Base-by-base conservation (phyloP, 305 asterid genomes). In the Fraxinus baroniana region DNA sequence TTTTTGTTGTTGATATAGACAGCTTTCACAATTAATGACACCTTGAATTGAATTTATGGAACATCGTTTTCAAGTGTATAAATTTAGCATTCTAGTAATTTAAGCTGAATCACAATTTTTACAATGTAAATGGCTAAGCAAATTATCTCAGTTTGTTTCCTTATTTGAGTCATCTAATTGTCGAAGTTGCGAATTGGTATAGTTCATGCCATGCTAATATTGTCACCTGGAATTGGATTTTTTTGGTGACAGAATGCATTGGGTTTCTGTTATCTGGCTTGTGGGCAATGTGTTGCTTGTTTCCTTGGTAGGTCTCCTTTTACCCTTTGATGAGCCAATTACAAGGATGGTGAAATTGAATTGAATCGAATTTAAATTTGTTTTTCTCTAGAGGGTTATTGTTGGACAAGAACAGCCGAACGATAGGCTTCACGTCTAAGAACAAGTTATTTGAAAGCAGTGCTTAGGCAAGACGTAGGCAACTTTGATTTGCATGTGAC, bases 371-470 rank as follows among this genome's bases (percentile, higher is more conserved):
- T 22, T 1, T 64, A 64, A 22, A 94, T 3, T 84, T 94, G 7
- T 36, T 36, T 17, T 10, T 70, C 1, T 76, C 4, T 74, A 96
- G 99, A 96, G 98, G 98, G 98, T 10, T 96, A 91, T 86, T 96
- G 98, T 84, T 96, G 98, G 98, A 93, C 98, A 79, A 93, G 98
- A 89, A 94, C 99, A 18, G 98, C 95, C 4, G 98, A 92, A 89
- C 91, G 98, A 79, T 98, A 94, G 85, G 98, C 98, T 15, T 93
- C 98, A 5, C 89, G 91, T 46, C 44, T 96, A 75, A 88, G 98
- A 80, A 86, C 91, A 17, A 87, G 93, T 57, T 96, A 96, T 81
- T 82, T 96, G 12, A 93, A 91, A 87, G 99, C 99, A 78, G 95
- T 94, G 83, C 85, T 96, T 85, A 91, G 99, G 83, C 99, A 96